Evolutionary conservation across 805 yeast genomes (phyloP), one percentile per base, ranked within the genome.

Genomic region (Starmerella kuoi): DNA sequence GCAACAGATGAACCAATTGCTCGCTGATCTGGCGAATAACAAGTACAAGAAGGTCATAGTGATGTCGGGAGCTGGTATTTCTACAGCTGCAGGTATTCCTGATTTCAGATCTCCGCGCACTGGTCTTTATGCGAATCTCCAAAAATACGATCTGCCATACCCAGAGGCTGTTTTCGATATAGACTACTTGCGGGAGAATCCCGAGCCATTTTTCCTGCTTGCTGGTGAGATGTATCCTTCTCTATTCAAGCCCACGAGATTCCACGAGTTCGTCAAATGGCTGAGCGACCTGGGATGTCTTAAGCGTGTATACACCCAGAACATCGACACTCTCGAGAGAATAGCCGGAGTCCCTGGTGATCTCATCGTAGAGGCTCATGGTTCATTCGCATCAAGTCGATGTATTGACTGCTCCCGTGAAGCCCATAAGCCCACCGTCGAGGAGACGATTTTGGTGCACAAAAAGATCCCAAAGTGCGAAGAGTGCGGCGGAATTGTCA

Each of bases 121-220:
- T 1, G 68, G 68, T 0, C 69, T 88, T 5, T 88, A 88, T 55
- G 74, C 86, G 49, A 88, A 88, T 57, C 65, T 88, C 39, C 55
- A 55, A 41, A 69, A 74, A 49, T 66, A 87, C 30, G 69, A 82
- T 27, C 64, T 88, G 37, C 97, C 97, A 5, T 86, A 74, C 58
- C 91, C 96, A 1, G 98, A 88, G 57, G 96, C 96, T 0, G 95
- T 88, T 1, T 88, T 88, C 58, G 96, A 87, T 56, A 78, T 88
- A 32, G 87, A 78, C 17, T 88, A 73, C 58, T 84, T 85, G 61
- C 63, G 69, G 35, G 67, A 79, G 42, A 71, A 73, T 40, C 97
- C 97, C 0, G 68, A 73, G 46, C 91, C 96, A 0, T 88, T 88
- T 56, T 86, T 82, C 55, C 74, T 81, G 0, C 65, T 88, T 40